Evolutionary conservation across 2,329 filamentous ascomycete genomes (phyloP).

Genomic region (Mollisiaceae sp.): DNA sequence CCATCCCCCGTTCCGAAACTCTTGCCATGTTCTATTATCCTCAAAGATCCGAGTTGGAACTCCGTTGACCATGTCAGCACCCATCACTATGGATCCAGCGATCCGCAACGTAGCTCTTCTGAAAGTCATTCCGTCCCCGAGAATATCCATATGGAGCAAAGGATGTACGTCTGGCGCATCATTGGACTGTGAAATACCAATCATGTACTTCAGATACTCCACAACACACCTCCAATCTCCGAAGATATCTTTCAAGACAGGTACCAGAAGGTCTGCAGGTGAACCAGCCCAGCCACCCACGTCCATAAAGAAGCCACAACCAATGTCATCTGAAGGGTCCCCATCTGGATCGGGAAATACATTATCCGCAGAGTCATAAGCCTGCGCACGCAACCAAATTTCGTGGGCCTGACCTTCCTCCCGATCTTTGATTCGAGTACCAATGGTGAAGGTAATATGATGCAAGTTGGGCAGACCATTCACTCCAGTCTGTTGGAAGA

Average conservation of each 20-base stretch:
- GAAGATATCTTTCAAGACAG: constrained; percentile 30
- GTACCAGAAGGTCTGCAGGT: constrained; percentile 39
- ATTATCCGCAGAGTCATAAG: background rate
- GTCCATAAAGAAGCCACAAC: background rate
- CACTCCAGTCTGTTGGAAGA: constrained; percentile 6
- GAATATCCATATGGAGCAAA: constrained; percentile 10
- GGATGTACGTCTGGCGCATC: constrained; percentile 1
- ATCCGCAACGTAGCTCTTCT: constrained; percentile 14
- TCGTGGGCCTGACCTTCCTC: background rate
- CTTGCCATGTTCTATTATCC: constrained; percentile 13
- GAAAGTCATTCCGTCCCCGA: background rate
- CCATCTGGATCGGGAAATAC: background rate
- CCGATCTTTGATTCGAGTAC: background rate
- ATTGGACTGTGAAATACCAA: background rate
- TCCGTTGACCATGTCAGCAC: background rate
- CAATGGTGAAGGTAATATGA: constrained; percentile 4
- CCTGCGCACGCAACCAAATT: background rate
- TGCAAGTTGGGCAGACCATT: background rate
- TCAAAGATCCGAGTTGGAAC: background rate
- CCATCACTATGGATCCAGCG: background rate
- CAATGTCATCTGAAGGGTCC: background rate
- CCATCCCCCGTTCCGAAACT: constrained; percentile 11
- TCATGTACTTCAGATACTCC: constrained; percentile 11
- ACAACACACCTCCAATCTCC: constrained; percentile 15
- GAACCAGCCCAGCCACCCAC: background rate